Conservation (phyloP, 805 yeast species). For the Starmerella potacharoeniae region DNA sequence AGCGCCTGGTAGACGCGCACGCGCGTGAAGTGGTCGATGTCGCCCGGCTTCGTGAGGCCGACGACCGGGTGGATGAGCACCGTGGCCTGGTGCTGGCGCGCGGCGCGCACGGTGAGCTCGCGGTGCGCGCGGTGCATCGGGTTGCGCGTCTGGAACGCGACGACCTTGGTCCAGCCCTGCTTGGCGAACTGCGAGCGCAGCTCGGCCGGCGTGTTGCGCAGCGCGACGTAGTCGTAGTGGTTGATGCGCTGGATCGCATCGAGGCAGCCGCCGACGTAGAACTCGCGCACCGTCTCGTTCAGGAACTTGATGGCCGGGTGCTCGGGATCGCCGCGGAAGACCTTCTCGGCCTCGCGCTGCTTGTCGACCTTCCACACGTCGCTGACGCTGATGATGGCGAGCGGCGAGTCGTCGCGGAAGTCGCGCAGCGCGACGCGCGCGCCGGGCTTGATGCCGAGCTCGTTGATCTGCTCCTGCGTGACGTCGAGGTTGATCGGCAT, state of each 20-base stretch:
- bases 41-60: conserved; percentile 94
- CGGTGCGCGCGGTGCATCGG: conserved; percentile 99
- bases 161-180: conserved; percentile 78
- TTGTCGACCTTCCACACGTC: conserved; percentile 79
- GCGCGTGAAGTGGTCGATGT: conserved; percentile 94
- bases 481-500: conserved; percentile 89
- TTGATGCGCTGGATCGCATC: conserved; percentile 75
- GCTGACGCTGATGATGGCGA: conserved; percentile 70
- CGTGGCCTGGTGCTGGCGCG: conserved; percentile 79
- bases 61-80: conserved; percentile 93
- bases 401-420: conserved; percentile 63
- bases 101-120: conserved; percentile 91
- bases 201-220: conserved; percentile 84
- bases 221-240: conserved; percentile 81
- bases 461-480: conserved; percentile 37
- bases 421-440: conserved; percentile 65
- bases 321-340: conserved; percentile 92
- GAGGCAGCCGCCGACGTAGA: conserved; percentile 76
- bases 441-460: conserved; percentile 36
- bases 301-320: conserved; percentile 84
- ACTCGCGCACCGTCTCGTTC: conserved; percentile 62
- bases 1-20: conserved; percentile 90
- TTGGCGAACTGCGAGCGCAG: conserved; percentile 70
- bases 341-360: conserved; percentile 64
- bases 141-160: conserved; percentile 95